Percentiles rank a stretch among this genome's conserved stretches.
phyloP scores from a whole-genome alignment of 345 rosid species.

The Salix caprea region DNA sequence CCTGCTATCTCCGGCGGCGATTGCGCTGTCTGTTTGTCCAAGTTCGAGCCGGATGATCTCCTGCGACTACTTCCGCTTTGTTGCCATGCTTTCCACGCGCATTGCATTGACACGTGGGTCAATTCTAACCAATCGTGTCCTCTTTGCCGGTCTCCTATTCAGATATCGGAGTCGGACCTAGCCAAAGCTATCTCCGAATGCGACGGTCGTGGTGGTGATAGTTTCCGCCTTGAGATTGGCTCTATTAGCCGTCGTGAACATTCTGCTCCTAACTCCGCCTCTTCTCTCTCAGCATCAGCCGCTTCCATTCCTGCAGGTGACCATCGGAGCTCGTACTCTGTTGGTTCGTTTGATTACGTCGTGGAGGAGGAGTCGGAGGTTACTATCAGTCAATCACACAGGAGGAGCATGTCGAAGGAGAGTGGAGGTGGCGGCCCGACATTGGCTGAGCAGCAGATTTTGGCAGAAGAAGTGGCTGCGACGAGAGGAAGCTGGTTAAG shows the following conservation, averaged over 20 bases:
- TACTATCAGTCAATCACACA: conserved; percentile 35
- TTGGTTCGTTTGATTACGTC: conserved; percentile 80
- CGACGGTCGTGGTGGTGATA: conserved; percentile 27
- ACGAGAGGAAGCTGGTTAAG: conserved; percentile 71
- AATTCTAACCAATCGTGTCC: conserved; percentile 75
- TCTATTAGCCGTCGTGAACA: conserved; percentile 53
- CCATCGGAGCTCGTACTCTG: conserved; percentile 54
- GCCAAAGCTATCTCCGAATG: conserved; percentile 37
- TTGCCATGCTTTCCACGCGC: conserved; percentile 82
- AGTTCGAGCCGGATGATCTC: conserved; percentile 65
- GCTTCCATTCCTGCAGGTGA: conserved; percentile 18
- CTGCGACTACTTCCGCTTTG: conserved; percentile 85
- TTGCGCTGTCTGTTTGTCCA: conserved; percentile 85
- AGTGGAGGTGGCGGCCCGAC: conserved; percentile 17
- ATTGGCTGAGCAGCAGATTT: conserved; percentile 28
- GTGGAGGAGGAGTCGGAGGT: conserved; percentile 73
- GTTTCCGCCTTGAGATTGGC: conserved; percentile 88
- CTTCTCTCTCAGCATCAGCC: not conserved
- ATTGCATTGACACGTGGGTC: conserved; percentile 82
- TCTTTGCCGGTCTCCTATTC: conserved; percentile 73
- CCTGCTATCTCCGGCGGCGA: conserved; percentile 37
- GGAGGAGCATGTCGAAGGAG: conserved; percentile 50
- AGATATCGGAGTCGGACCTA: conserved; percentile 61
- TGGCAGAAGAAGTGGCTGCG: conserved; percentile 53
- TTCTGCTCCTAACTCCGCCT: conserved; percentile 3